phyloP scores from a whole-genome alignment of 768 basidiomycete genomes.

The Boletus speciosus region DNA sequence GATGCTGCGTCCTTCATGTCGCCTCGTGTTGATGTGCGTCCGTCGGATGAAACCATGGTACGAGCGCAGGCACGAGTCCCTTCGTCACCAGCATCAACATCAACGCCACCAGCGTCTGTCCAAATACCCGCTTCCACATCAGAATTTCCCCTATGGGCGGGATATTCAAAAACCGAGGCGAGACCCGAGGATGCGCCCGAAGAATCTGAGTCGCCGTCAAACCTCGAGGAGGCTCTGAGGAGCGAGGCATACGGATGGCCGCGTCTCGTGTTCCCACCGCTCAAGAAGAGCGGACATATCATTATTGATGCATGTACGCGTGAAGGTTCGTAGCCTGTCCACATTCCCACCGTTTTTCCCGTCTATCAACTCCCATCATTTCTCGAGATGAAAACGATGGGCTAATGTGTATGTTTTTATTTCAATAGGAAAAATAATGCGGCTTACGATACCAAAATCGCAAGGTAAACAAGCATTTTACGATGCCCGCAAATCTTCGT shows the following conservation, averaged over 20 bases:
- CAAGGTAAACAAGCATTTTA: conserved; percentile 96
- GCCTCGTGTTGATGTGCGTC: conserved; percentile 25
- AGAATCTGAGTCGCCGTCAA: conserved; percentile 21
- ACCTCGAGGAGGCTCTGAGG: conserved; percentile 55
- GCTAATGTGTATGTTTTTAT: conserved; percentile 1
- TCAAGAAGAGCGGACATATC: conserved; percentile 89
- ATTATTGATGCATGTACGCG: conserved; percentile 85
- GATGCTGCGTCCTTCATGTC: conserved; percentile 17
- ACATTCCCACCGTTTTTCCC: conserved; percentile 8
- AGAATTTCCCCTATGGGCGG: neutral
- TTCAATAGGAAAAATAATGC: conserved; percentile 77
- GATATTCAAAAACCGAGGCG: neutral
- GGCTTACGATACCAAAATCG: conserved; percentile 86
- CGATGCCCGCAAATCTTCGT: conserved; percentile 87
- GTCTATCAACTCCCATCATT: neutral
- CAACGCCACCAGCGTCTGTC: conserved; percentile 15
- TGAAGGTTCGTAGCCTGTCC: conserved; percentile 51
- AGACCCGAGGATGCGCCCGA: conserved; percentile 4
- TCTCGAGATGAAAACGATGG: conserved; percentile 1
- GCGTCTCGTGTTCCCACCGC: conserved; percentile 84
- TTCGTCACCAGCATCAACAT: conserved; percentile 5
- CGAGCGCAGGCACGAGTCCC: conserved; percentile 11
- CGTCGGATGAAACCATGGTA: conserved; percentile 10
- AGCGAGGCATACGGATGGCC: conserved; percentile 86
- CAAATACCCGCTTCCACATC: conserved; percentile 7